Base-by-base conservation (phyloP, 371 early-diverging fungal genomes). In the Rhizopus stolonifer region DNA sequence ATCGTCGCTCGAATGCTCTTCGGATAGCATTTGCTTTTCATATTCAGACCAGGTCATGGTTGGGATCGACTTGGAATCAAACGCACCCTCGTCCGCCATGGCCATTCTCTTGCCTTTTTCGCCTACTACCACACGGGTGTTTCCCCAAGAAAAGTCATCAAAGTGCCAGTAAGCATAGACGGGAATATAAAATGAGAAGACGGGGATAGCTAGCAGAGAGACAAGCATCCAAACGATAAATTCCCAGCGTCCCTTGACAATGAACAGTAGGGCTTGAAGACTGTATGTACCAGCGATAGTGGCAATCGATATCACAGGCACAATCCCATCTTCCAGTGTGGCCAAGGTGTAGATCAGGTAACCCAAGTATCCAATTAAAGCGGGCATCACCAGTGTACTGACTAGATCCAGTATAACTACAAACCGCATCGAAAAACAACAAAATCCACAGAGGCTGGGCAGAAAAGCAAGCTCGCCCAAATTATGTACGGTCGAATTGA, bases 141-240 rank as follows among this genome's bases (percentile, higher is more conserved):
- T 94, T 67, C 99, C 99, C 97, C 98, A 97, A 1, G 93, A 92
- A 65, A 96, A 95, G 64, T 96, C 96, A 66, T 98, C 96, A 77
- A 96, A 93, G 74, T 95, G 93, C 95, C 94, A 95, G 90, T 92
- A 95, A 22, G 92, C 77, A 60, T 92, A 93, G 49, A 93, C 53
- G 4, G 93, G 93, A 55, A 92, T 84, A 26, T 86, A 79, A 63
- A 91, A 91, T 15, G 86, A 80, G 64, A 89, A 93, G 38, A 92
- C 68, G 0, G 94, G 94, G 47, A 93, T 85, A 14, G 94, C 92
- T 23, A 90, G 49, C 15, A 93, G 69, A 52, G 91, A 90, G 23
- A 98, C 87, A 50, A 96, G 81, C 93, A 98, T 91, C 96, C 97
- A 98, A n/a, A 91, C 87, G 59, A 98, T 86, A 67, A 95, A 94